Evolutionary conservation across 2,329 filamentous ascomycete species (phyloP).

Genomic region (Chrysoporthe deuterocubensis): DNA sequence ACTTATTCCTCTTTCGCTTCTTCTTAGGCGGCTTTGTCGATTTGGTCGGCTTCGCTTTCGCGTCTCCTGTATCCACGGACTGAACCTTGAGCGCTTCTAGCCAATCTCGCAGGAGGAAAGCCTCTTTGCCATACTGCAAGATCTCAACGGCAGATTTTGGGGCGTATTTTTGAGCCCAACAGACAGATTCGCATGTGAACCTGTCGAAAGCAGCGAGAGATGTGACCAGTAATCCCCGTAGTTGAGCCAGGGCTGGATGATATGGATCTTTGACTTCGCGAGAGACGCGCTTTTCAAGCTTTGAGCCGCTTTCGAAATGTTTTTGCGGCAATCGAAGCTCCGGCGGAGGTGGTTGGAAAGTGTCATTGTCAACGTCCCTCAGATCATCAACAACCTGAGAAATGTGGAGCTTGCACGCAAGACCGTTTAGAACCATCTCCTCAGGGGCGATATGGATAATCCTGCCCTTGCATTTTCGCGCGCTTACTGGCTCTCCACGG

Average conservation of each 20-base stretch:
- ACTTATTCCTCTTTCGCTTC: conserved; percentile 72
- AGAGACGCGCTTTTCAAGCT: conserved; percentile 54
- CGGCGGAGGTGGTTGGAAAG: conserved; percentile 49
- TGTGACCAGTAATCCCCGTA: conserved; percentile 64
- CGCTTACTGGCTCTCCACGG: conserved; percentile 4
- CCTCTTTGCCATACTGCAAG: conserved; percentile 74
- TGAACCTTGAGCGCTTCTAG: conserved; percentile 75
- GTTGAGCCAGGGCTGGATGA: conserved; percentile 63
- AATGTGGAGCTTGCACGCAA: conserved; percentile 46
- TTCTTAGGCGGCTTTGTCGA: conserved; percentile 49
- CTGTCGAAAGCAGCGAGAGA: conserved; percentile 79
- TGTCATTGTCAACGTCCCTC: conserved; percentile 42
- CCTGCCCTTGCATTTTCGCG: conserved; percentile 56
- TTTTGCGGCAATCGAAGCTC: conserved; percentile 59
- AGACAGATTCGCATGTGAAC: conserved; percentile 70
- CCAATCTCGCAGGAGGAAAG: conserved; percentile 77
- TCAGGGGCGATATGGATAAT: conserved; percentile 43
- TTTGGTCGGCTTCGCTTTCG: conserved; percentile 39
- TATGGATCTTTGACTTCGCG: conserved; percentile 47
- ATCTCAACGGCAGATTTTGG: conserved; percentile 72
- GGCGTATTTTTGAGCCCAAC: conserved; percentile 87
- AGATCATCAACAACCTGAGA: conserved; percentile 39
- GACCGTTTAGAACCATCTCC: conserved; percentile 49
- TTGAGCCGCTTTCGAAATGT: conserved; percentile 61
- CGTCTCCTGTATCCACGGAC: conserved; percentile 68